Conservation (phyloP, 306 rosid genomes). For the Corylus heterophylla region DNA sequence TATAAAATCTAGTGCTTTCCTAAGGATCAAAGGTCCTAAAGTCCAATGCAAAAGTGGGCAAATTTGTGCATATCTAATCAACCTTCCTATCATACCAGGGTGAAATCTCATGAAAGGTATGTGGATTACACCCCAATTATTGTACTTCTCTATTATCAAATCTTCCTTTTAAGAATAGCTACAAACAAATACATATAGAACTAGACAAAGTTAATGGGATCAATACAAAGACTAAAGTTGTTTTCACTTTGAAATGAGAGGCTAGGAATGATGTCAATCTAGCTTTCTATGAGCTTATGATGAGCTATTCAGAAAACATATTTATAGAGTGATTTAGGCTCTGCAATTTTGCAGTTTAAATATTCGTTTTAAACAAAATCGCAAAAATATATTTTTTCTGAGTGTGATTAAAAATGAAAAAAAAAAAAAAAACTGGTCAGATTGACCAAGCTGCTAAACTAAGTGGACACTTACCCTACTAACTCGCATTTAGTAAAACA, state of each 20-base stretch:
- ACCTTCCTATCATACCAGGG: background rate
- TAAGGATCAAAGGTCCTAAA: background rate
- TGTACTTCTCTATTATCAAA: background rate
- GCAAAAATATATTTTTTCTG: too few species aligned
- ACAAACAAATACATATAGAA: background rate
- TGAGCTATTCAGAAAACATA: background rate
- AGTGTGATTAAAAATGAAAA: too few species aligned
- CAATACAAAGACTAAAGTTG: background rate
- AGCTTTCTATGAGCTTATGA: background rate
- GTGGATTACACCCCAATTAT: background rate
- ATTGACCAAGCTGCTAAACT: too few species aligned
- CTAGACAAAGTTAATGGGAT: background rate
- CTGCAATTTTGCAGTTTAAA: too few species aligned
- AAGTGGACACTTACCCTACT: too few species aligned
- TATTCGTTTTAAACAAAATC: too few species aligned
- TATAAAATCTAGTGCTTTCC: background rate
- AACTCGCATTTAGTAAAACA: too few species aligned
- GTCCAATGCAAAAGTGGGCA: too few species aligned
- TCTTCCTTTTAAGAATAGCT: background rate
- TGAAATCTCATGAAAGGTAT: background rate
- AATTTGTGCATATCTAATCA: background rate
- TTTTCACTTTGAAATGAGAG: background rate
- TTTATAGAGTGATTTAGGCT: too few species aligned
- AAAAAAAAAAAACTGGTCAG: too few species aligned
- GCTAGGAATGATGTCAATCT: background rate